Percentiles rank a stretch among this genome's conserved stretches.
Evolutionary conservation across 2,329 filamentous ascomycete genomes (phyloP).

Genomic region (Botryotinia narcissicola): DNA sequence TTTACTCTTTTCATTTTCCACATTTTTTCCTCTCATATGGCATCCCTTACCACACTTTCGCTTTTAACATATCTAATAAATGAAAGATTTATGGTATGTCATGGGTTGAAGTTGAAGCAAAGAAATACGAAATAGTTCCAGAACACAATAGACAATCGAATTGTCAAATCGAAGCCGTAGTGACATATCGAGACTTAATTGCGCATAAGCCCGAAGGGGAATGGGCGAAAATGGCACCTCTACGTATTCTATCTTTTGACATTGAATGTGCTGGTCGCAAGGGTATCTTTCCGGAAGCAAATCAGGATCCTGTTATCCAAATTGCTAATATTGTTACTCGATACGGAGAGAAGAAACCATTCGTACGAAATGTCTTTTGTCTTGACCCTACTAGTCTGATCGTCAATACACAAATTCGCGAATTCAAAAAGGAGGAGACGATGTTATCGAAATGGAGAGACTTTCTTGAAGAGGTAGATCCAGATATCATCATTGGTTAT

Average conservation of each 20-base stretch:
- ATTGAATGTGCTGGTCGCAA: constrained; percentile 98
- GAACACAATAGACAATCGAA: constrained; percentile 74
- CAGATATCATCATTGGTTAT: constrained; percentile 97
- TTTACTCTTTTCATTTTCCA: no score
- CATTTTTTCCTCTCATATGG: not conserved
- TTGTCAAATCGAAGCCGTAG: constrained; percentile 90
- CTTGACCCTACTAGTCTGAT: constrained; percentile 89
- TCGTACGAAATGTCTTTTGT: constrained; percentile 95
- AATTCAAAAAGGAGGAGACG: constrained; percentile 75
- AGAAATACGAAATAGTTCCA: constrained; percentile 69
- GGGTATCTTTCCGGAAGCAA: constrained; percentile 92
- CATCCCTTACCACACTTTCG: not conserved
- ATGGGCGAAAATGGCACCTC: constrained; percentile 96
- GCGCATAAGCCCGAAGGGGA: constrained; percentile 87
- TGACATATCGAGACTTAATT: constrained; percentile 79
- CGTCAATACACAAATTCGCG: constrained; percentile 88
- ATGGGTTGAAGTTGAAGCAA: constrained; percentile 84
- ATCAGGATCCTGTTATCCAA: constrained; percentile 92
- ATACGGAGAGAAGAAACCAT: constrained; percentile 94
- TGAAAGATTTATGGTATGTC: constrained; percentile 84
- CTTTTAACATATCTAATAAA: constrained; percentile 18
- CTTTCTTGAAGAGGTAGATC: constrained; percentile 86
- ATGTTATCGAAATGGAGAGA: constrained; percentile 93
- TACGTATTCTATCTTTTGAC: constrained; percentile 93
- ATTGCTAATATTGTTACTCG: constrained; percentile 94